phyloP scores from a whole-genome alignment of 169 alveolate species.

The Plasmodium billcollinsi region DNA sequence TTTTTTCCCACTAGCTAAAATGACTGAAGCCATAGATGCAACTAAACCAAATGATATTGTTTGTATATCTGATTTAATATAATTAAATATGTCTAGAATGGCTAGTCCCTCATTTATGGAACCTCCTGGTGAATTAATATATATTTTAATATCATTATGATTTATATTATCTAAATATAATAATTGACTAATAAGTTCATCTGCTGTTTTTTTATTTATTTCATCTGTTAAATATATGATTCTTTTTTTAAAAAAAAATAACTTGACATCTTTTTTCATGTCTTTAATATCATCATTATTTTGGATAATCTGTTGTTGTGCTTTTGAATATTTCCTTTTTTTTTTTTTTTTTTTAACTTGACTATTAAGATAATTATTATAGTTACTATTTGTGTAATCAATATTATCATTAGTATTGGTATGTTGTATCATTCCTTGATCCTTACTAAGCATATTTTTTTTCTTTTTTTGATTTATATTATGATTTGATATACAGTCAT shows the following conservation, averaged over 20 bases:
- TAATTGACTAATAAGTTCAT: conserved; percentile 84
- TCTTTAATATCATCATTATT: conserved; percentile 36
- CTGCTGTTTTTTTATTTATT: conserved; percentile 85
- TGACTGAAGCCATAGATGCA: conserved; percentile 91
- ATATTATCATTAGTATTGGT: neutral
- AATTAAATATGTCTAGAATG: conserved; percentile 87
- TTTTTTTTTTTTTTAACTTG: neutral
- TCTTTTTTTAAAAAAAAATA: conserved; percentile 75
- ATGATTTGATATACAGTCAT: neutral
- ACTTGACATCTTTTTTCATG: conserved; percentile 44
- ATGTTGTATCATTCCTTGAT: neutral
- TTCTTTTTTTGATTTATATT: neutral
- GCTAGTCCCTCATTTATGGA: conserved; percentile 90
- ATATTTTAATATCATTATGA: conserved; percentile 84
- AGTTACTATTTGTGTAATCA: neutral
- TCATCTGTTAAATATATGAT: conserved; percentile 84
- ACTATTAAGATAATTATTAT: neutral
- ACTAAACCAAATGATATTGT: conserved; percentile 91
- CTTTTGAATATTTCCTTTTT: conserved; percentile 24
- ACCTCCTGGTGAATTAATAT: conserved; percentile 92
- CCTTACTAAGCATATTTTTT: neutral
- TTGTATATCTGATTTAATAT: conserved; percentile 85
- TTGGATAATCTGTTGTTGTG: conserved; percentile 1
- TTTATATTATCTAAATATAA: conserved; percentile 85
- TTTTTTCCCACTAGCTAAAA: conserved; percentile 90